Evolutionary conservation across 768 basidiomycete genomes (phyloP), one percentile per base, ranked within the genome.

Genomic region (Lentinula detonsa): DNA sequence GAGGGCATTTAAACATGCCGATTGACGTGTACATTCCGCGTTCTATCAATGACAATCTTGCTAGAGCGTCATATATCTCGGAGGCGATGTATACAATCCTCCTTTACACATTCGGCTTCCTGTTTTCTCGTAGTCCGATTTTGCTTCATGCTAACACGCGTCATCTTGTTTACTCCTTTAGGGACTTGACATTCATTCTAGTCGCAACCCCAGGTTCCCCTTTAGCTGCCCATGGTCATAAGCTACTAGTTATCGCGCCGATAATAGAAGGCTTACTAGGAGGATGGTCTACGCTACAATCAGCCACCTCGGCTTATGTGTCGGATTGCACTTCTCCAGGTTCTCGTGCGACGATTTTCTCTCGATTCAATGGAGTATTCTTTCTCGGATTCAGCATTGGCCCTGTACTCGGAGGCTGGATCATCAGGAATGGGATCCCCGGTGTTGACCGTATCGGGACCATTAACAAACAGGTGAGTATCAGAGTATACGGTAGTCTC

Each of bases 281-380:
- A 13, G 92, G 94, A 31, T 90, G 87, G 83, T 84, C 88, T 6
- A 87, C 92, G 0, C 73, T 95, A 8, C 84, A 86, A 59, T 84
- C 87, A 3, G 86, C 88, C 0, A 85, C 85, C n/a, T 84, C 88
- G 13, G 90, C 94, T 3, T 93, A 93, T 66, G 77, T 93, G 56
- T 87, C 88, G 39, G 92, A 94, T 67, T 92, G 90, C 68, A 93
- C 92, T 2, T 88, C 88, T n/a, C 78, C 84, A 48, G 91, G 91
- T 46, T 92, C 91, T 8, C 84, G 91, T 45, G 82, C 91, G 1
- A 79, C 84, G 43, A 84, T 87, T 31, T 87, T 87, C 71, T 84
- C 85, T n/a, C 79, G 86, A 15, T 87, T 94, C 71, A 78, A 82
- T 7, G 95, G 94, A 2, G 82, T 92, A 6, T 80, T 88, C 62